These are phyloP conservation scores for Umbelopsis ramanniana DNA, from an alignment of 192 early-diverging fungal genomes.

Conservation along the genomic window DNA sequence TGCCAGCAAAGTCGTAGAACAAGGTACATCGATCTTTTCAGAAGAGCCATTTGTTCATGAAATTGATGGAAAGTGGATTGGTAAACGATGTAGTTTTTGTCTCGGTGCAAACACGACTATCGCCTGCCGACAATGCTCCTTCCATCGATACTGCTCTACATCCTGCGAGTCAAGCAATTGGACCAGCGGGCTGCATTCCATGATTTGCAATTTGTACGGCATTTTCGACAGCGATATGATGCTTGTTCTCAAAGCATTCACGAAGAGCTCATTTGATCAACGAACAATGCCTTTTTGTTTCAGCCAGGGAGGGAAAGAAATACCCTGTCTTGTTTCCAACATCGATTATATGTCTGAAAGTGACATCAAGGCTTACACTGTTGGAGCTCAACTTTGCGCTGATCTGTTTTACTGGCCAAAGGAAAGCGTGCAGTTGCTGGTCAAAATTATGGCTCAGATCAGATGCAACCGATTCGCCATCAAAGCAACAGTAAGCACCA, in stretches of 20 bases:
- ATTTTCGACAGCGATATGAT: neutral
- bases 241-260: neutral
- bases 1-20: neutral
- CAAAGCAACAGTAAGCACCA: neutral
- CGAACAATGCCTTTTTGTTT: neutral
- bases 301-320: neutral
- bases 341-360: neutral
- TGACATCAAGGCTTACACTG: neutral
- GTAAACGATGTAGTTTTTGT: neutral
- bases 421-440: neutral
- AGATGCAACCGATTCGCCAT: conserved; percentile 13
- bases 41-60: conserved; percentile 1
- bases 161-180: neutral
- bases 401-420: neutral
- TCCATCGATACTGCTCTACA: neutral
- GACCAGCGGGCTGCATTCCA: neutral
- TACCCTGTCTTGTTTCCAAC: neutral
- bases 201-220: neutral
- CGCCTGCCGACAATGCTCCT: neutral
- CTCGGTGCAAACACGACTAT: neutral
- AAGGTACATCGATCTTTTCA: neutral
- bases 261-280: neutral
- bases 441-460: neutral
- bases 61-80: neutral
- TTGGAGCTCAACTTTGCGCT: neutral